Base-by-base conservation (phyloP, 768 basidiomycete genomes). In the Sporobolomyces phaffii region DNA sequence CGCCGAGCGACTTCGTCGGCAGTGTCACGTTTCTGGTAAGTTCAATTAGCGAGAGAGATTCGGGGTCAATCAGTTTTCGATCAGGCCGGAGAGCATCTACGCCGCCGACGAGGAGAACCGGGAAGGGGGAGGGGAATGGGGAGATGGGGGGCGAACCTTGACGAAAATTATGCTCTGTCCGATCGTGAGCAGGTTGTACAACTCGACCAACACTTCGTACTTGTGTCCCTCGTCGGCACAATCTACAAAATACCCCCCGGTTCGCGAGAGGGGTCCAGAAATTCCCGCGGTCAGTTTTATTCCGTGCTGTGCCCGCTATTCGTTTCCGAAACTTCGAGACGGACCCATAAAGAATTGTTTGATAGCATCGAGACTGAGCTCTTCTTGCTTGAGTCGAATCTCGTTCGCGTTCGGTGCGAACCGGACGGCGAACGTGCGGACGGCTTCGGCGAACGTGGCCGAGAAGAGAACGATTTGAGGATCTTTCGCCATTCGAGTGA, bases 161-260 rank as follows among this genome's bases (percentile, higher is more conserved):
- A 91, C 93, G 80, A 99, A 99, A 73, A 99, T 98, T 77, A 99
- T 99, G 77, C 90, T 93, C 78, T 98, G 96, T 0, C 96, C 96
- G 62, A 99, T 88, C 3, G 92, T 94, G 77, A 99, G 81, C 40
- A 96, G 81, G 64, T 85, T 84, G 78, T 99, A 99, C 24, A 99
- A 80, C 58, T 85, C 86, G 38, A 94, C 90, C 48, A 99, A 82
- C 56, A 97, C 90, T 68, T 97, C 92, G 77, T 91, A 98, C 84
- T 98, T 97, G 73, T 91, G 86, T 38, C 90, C 85, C 76, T 90
- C 93, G 76, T 88, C 81, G 76, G 80, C 84, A 80, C 94, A 98
- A 77, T 98, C 71, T 72, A 54, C 8, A 18, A n/a, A n/a, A n/a
- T n/a, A n/a, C n/a, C n/a, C n/a, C n/a, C n/a, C n/a, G 10, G 26